These are phyloP conservation scores for Neurospora sp. DNA, from an alignment of 495 filamentous ascomycete genomes.

Conservation along the genomic window DNA sequence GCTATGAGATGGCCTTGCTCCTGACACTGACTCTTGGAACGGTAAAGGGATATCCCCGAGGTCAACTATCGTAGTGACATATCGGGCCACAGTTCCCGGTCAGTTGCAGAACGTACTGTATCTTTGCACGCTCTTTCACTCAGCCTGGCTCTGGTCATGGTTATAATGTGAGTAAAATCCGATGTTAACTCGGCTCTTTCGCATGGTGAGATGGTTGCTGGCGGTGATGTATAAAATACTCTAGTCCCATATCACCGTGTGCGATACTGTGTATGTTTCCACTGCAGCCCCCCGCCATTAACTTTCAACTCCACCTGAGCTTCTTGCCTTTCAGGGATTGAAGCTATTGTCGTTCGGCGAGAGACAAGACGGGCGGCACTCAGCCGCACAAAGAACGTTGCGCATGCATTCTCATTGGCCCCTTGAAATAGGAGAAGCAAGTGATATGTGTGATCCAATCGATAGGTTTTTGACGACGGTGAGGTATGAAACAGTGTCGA, in stretches of 20 bases:
- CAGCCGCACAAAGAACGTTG: neutral
- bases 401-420: neutral
- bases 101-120: neutral
- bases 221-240: neutral
- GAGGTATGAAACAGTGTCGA: neutral
- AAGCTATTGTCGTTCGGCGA: neutral
- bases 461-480: neutral
- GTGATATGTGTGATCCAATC: neutral
- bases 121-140: neutral
- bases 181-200: neutral
- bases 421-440: neutral
- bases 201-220: neutral
- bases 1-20: neutral
- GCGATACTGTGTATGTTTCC: neutral
- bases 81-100: neutral
- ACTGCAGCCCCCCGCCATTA: neutral
- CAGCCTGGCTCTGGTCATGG: neutral
- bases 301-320: neutral
- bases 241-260: neutral
- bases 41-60: neutral
- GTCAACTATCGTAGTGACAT: neutral
- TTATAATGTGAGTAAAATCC: neutral
- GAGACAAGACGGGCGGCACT: neutral
- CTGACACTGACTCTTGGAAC: neutral
- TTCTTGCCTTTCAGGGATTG: neutral